Evolutionary conservation across 2,329 filamentous ascomycete species (phyloP).

Genomic region (Phoma sp.): DNA sequence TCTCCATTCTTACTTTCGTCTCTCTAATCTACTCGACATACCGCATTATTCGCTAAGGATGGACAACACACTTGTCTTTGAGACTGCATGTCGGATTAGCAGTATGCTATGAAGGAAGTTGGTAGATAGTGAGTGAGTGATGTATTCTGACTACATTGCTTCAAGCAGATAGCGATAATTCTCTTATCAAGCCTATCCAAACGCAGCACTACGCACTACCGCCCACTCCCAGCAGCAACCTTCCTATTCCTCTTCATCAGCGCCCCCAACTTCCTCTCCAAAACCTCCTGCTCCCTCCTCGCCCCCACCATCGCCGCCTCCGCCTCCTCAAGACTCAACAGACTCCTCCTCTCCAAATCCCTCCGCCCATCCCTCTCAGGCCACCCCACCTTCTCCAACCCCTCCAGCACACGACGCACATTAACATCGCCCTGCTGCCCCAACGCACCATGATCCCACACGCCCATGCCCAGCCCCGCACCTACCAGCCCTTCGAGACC

Average conservation of each 20-base stretch:
- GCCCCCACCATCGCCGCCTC: conserved; percentile 46
- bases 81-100: too few relatives aligned
- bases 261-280: conserved; percentile 46
- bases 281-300: conserved; percentile 45
- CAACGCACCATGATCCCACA: neutral
- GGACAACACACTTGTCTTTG: too few relatives aligned
- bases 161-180: neutral
- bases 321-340: conserved; percentile 46
- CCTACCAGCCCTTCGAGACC: conserved; percentile 47
- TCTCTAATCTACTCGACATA: too few relatives aligned
- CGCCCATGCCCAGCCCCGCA: conserved; percentile 29
- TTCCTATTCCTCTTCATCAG: conserved; percentile 50
- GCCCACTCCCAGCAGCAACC: conserved; percentile 20
- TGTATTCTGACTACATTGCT: too few relatives aligned
- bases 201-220: too few relatives aligned
- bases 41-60: too few relatives aligned
- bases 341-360: conserved; percentile 26
- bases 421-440: neutral
- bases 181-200: neutral
- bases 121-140: too few relatives aligned
- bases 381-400: conserved; percentile 28
- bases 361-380: conserved; percentile 17
- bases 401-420: neutral
- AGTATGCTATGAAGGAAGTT: too few relatives aligned
- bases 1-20: too few relatives aligned